Base-by-base conservation (phyloP, 2,329 filamentous ascomycete species). In the Trichoderma gracile region DNA sequence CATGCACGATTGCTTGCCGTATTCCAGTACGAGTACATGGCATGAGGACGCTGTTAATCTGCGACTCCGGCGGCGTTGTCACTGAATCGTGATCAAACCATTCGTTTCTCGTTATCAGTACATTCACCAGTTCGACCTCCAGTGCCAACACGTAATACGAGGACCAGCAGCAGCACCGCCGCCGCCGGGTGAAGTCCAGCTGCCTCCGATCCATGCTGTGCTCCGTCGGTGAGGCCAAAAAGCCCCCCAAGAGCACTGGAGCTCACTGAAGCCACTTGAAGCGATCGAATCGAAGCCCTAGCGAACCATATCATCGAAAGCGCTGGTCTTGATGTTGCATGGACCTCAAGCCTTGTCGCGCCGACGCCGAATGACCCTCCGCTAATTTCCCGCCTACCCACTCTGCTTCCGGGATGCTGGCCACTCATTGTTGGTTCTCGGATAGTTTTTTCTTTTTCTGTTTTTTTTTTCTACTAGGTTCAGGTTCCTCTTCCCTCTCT, bases 341-440 rank as follows among this genome's bases (percentile, higher is more conserved):
- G 30, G 25, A 40, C 53, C 23, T 56, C 27, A 23, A 19, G n/a
- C 27, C 46, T 25, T 40, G 56, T 49, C 56, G 45, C 56, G 56
- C 47, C 58, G 46, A 61, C 58, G 21, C 58, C 58, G 47, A 30
- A 25, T 5, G 43, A 43, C 65, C 59, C 67, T 63, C 61, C 52
- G 68, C 61, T 57, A 67, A 69, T 69, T 68, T 68, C 68, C 67
- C 67, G 40, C 5, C 5, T 54, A 53, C 46, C 65, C 65, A 69
- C 68, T 66, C 42, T 45, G 17, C 65, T 25, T 42, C 52, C 61
- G 21, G 50, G 43, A 21, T 63, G 61, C 49, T 52, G 25, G 33
- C 55, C 43, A 58, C 38, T 60, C 49, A 58, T 47, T 49, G 49
- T 61, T 56, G 43, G 42, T 33, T 57, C 61, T 49, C 42, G 47